phyloP scores from a whole-genome alignment of 306 rosid species.

The Senna tora region DNA sequence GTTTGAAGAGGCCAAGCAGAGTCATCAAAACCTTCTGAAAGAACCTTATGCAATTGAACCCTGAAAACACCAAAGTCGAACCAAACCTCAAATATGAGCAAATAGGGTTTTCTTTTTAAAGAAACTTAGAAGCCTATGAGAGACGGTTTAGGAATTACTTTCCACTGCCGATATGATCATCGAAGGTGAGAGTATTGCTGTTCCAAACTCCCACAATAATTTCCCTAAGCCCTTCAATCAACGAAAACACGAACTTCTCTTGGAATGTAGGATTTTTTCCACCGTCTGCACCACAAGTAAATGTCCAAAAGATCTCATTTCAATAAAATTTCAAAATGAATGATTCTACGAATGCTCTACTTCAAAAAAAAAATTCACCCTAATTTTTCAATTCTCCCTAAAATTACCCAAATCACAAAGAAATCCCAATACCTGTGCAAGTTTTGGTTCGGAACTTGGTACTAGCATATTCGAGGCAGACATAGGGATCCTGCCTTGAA shows the following conservation, averaged over 20 bases:
- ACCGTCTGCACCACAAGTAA: slow-evolving; percentile 58
- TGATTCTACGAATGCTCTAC: neutral
- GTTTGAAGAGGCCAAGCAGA: slow-evolving; percentile 79
- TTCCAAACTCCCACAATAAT: slow-evolving; percentile 78
- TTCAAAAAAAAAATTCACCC: too few relatives aligned
- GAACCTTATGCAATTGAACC: slow-evolving; percentile 74
- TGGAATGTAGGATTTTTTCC: slow-evolving; percentile 72
- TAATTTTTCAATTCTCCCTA: neutral
- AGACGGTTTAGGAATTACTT: slow-evolving; percentile 48
- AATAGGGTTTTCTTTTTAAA: neutral
- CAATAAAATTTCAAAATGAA: too few relatives aligned
- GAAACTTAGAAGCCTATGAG: neutral
- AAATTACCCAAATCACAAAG: neutral
- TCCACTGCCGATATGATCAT: slow-evolving; percentile 85
- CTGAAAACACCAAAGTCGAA: slow-evolving; percentile 37
- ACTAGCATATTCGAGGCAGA: slow-evolving; percentile 73
- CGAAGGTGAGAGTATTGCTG: slow-evolving; percentile 71
- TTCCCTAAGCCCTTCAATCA: slow-evolving; percentile 86
- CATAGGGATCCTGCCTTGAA: slow-evolving; percentile 88
- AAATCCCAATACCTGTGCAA: slow-evolving; percentile 57
- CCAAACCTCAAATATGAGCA: neutral
- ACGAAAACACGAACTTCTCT: slow-evolving; percentile 68
- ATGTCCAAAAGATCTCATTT: slow-evolving; percentile 18
- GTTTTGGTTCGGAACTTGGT: slow-evolving; percentile 74
- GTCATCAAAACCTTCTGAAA: slow-evolving; percentile 82